Evolutionary conservation across 1,284 basidiomycete genomes (phyloP).

Genomic region (Pseudozyma flocculosa): DNA sequence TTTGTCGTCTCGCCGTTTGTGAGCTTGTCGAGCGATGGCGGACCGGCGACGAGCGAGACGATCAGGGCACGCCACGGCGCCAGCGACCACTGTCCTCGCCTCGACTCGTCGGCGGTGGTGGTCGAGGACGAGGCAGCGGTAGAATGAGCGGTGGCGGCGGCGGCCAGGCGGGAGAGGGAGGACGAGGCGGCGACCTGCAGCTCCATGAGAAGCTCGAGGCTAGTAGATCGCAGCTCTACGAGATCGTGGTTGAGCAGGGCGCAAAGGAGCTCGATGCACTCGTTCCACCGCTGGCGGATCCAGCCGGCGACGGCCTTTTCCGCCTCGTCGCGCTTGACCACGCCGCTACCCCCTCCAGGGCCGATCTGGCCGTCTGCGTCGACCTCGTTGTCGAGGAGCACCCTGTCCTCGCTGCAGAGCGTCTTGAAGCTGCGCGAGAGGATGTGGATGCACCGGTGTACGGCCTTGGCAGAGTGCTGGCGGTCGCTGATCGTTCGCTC

Average conservation of each 20-base stretch:
- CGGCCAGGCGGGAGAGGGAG: conserved; percentile 14
- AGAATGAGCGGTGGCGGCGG: conserved; percentile 5
- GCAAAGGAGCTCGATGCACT: conserved; percentile 38
- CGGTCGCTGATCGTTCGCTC: neutral
- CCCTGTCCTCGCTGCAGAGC: conserved; percentile 28
- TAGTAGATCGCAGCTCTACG: conserved; percentile 23
- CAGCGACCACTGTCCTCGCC: conserved; percentile 20
- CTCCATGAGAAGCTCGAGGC: conserved; percentile 26
- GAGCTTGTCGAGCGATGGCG: conserved; percentile 21
- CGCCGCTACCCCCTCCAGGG: neutral
- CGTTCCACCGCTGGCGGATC: conserved; percentile 51
- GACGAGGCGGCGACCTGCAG: conserved; percentile 29
- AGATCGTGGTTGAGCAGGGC: conserved; percentile 25
- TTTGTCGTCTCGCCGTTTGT: conserved; percentile 14
- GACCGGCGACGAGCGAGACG: conserved; percentile 33
- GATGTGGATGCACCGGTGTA: conserved; percentile 10
- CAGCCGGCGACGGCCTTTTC: conserved; percentile 35
- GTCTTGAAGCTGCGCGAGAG: conserved; percentile 25
- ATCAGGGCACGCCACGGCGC: conserved; percentile 39
- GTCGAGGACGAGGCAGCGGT: conserved; percentile 1
- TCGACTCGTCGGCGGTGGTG: conserved; percentile 7
- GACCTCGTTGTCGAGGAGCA: conserved; percentile 26
- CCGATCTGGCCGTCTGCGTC: conserved; percentile 24
- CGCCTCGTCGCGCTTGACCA: conserved; percentile 25
- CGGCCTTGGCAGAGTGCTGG: neutral